Percentiles rank a stretch among this genome's conserved stretches.
These are phyloP conservation scores for Passalora sequoiae DNA, from an alignment of 2,329 filamentous ascomycete species.

Conservation along the genomic window DNA sequence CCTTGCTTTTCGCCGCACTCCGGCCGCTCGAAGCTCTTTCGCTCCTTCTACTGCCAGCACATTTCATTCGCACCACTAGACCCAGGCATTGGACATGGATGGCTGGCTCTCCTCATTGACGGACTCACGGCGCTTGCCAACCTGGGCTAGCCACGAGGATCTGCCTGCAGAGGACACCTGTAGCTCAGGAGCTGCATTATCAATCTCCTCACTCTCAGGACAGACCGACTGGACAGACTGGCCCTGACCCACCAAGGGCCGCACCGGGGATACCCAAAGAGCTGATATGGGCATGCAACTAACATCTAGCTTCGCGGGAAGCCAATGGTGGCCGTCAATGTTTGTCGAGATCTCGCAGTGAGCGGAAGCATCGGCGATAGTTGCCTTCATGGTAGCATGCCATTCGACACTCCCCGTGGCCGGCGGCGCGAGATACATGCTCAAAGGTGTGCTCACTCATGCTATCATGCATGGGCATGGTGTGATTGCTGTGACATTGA, in stretches of 20 bases:
- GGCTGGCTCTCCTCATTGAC: conserved; percentile 13
- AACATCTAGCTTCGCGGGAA: conserved; percentile 29
- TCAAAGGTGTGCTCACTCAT: conserved; percentile 10
- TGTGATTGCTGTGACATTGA: conserved; percentile 23
- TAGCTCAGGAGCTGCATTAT: conserved; percentile 23
- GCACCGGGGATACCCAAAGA: conserved; percentile 17
- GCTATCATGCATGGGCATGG: conserved; percentile 23
- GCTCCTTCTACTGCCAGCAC: conserved; percentile 14
- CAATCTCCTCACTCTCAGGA: conserved; percentile 16
- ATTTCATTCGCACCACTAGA: conserved; percentile 12
- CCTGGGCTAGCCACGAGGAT: conserved; percentile 5
- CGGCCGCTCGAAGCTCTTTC: conserved; percentile 5
- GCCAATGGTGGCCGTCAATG: conserved; percentile 27
- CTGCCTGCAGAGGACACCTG: conserved; percentile 2
- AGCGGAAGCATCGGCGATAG: conserved; percentile 26
- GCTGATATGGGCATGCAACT: conserved; percentile 29
- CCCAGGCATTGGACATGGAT: conserved; percentile 18
- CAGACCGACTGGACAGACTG: conserved; percentile 15
- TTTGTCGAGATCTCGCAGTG: conserved; percentile 24
- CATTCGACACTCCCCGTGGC: conserved; percentile 14
- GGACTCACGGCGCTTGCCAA: conserved; percentile 8
- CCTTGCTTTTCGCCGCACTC: conserved; percentile 17
- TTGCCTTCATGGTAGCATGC: conserved; percentile 13
- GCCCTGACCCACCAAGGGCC: conserved; percentile 24
- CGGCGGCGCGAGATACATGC: conserved; percentile 13